Evolutionary conservation across 179 eudicot genomes (phyloP).

Genomic region (Heliamphora pulchella): DNA sequence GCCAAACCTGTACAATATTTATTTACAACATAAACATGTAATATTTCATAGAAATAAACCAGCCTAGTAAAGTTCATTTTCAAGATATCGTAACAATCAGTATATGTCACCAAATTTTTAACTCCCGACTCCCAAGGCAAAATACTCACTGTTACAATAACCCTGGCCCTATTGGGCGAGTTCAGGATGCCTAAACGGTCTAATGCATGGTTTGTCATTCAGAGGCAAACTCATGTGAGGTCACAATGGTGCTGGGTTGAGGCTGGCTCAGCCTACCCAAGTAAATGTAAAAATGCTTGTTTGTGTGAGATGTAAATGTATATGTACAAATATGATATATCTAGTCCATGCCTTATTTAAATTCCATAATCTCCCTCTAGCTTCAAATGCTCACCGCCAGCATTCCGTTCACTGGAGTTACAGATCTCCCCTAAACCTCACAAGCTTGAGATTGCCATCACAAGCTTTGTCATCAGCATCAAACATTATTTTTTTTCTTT

Average conservation of each 20-base stretch:
- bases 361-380: background rate
- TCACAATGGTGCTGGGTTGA: background rate
- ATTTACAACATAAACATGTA: background rate
- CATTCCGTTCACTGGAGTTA: background rate
- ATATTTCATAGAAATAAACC: background rate
- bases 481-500: background rate
- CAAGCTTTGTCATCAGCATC: background rate
- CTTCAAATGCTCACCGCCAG: background rate
- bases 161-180: background rate
- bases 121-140: background rate
- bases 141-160: background rate
- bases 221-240: background rate
- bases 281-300: no score
- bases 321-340: background rate
- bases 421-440: background rate
- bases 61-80: background rate
- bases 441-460: background rate
- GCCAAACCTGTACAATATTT: constrained; percentile 58
- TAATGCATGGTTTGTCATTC: background rate
- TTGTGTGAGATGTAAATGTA: no score
- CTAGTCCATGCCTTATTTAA: background rate
- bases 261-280: no score
- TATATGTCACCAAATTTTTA: background rate
- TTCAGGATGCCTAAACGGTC: background rate
- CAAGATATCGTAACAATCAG: constrained; percentile 5